Percentiles rank a stretch among this genome's conserved stretches.
phyloP scores from a whole-genome alignment of 805 yeast genomes.

The Lipomyces anomalus region DNA sequence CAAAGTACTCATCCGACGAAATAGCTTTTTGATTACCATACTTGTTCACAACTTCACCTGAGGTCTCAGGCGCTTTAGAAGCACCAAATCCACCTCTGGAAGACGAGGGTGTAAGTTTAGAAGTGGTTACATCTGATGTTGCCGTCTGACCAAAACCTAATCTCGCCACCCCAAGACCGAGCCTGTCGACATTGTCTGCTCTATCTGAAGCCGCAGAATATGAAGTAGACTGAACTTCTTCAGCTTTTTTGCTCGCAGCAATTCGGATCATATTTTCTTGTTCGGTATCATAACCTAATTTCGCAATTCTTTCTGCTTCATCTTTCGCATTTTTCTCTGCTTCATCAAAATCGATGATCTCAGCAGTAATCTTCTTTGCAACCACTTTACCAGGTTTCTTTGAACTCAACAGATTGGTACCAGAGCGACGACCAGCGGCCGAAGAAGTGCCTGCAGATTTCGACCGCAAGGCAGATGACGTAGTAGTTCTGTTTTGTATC shows the following conservation, averaged over 20 bases:
- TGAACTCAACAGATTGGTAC: constrained; percentile 29
- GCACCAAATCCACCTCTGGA: constrained; percentile 39
- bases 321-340: constrained; percentile 73
- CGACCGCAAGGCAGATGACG: constrained; percentile 33
- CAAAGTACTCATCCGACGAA: constrained; percentile 91
- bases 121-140: constrained; percentile 35
- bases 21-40: constrained; percentile 89
- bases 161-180: constrained; percentile 46
- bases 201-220: constrained; percentile 7
- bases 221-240: constrained; percentile 6
- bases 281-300: constrained; percentile 41
- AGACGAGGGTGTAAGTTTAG: constrained; percentile 24
- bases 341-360: constrained; percentile 55
- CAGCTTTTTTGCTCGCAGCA: background rate
- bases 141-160: constrained; percentile 80
- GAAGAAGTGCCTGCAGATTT: constrained; percentile 17
- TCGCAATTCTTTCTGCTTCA: constrained; percentile 62
- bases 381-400: constrained; percentile 31
- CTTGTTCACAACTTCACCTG: constrained; percentile 40
- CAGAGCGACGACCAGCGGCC: constrained; percentile 19
- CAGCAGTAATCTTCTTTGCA: constrained; percentile 35
- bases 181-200: constrained; percentile 11
- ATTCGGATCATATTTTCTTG: constrained; percentile 5
- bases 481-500: constrained; percentile 47
- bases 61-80: constrained; percentile 22